phyloP scores from a whole-genome alignment of 306 rosid genomes.

The Geum urbanum region DNA sequence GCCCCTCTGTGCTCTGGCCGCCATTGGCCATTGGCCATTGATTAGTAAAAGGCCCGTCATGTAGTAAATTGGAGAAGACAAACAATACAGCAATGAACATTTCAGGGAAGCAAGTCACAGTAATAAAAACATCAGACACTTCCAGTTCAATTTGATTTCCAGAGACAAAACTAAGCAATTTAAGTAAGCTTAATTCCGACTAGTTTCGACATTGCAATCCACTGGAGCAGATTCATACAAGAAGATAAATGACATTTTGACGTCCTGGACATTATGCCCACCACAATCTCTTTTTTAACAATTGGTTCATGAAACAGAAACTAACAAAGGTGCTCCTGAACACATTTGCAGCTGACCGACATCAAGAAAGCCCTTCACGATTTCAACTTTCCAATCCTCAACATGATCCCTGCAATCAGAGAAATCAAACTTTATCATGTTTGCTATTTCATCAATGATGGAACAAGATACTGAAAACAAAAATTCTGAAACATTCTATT shows the following conservation, averaged over 20 bases:
- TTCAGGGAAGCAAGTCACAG: neutral
- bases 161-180: neutral
- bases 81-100: slow-evolving; percentile 10
- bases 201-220: neutral
- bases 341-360: slow-evolving; percentile 7
- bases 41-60: slow-evolving; percentile 91
- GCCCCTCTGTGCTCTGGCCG: slow-evolving; percentile 91
- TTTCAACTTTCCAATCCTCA: neutral
- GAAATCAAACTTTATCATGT: neutral
- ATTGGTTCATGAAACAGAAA: slow-evolving; percentile 33
- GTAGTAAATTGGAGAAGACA: slow-evolving; percentile 69
- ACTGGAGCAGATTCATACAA: neutral
- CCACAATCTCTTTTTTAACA: slow-evolving; percentile 16
- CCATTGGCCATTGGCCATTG: slow-evolving; percentile 99
- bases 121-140: neutral
- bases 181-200: neutral
- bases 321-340: neutral
- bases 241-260: neutral
- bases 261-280: slow-evolving; percentile 8
- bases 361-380: slow-evolving; percentile 6
- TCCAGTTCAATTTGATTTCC: neutral
- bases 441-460: neutral
- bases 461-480: neutral
- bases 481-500: neutral
- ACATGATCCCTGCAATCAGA: slow-evolving; percentile 13